phyloP scores from a whole-genome alignment of 169 alveolate species.

The Eimeria maxima region DNA sequence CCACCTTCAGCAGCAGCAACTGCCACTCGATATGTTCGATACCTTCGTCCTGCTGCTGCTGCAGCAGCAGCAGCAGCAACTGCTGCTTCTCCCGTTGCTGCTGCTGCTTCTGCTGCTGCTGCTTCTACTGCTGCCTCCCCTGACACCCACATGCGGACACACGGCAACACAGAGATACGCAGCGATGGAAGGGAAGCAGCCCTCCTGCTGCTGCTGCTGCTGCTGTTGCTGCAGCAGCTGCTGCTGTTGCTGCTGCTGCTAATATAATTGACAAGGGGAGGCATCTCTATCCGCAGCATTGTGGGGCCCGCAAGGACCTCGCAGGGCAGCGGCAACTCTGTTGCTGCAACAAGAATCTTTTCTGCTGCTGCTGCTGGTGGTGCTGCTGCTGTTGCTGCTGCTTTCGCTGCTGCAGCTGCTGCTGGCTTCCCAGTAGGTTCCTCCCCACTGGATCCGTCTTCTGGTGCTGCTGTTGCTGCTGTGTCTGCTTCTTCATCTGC shows the following conservation, averaged over 20 bases:
- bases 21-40: too few relatives aligned
- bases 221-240: neutral
- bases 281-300: neutral
- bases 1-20: too few relatives aligned
- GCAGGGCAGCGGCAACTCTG: conserved; percentile 4
- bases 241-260: neutral
- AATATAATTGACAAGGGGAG: neutral
- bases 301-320: neutral
- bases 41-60: neutral
- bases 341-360: neutral
- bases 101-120: conserved; percentile 41
- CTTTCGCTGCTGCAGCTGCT: neutral
- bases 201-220: conserved; percentile 29
- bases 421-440: too few relatives aligned
- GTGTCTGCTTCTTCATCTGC: neutral
- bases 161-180: conserved; percentile 14
- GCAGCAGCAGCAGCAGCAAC: too few relatives aligned
- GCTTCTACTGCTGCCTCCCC: conserved; percentile 35
- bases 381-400: conserved; percentile 6
- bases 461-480: too few relatives aligned
- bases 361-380: neutral
- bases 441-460: too few relatives aligned
- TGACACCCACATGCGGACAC: conserved; percentile 12
- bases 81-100: neutral
- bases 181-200: neutral